A percentile compares a stretch with the other conserved stretches of the same genome.
phyloP scores from a whole-genome alignment of 257 asterid species.

The Nicotiana tomentosiformis region DNA sequence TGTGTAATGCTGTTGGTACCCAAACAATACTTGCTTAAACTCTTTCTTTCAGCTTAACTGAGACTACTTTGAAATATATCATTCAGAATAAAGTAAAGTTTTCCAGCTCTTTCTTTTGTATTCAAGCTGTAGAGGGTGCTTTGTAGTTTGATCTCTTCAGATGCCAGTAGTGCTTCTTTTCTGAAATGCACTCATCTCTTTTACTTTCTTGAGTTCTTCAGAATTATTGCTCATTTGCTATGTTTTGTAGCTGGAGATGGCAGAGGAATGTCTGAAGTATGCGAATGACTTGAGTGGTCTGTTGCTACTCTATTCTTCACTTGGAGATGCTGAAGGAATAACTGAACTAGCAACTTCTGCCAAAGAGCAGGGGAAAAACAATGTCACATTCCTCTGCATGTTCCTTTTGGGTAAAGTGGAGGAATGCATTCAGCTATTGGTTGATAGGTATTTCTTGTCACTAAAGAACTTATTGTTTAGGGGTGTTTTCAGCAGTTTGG shows the following conservation, averaged over 20 bases:
- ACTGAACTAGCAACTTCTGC: conserved; percentile 66
- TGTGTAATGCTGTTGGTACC: not conserved
- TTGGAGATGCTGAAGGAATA: conserved; percentile 83
- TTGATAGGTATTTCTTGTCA: conserved; percentile 59
- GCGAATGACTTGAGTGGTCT: conserved; percentile 96
- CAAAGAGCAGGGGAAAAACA: conserved; percentile 88
- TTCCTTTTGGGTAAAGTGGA: conserved; percentile 92
- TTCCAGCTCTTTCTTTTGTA: not conserved
- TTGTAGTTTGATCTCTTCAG: not conserved
- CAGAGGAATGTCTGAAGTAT: conserved; percentile 84
- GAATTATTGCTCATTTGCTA: not conserved
- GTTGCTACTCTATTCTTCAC: conserved; percentile 77
- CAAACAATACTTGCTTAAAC: not conserved
- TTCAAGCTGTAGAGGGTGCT: not conserved
- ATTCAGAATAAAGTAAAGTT: not conserved
- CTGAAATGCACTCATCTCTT: not conserved
- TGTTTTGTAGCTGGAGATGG: conserved; percentile 75
- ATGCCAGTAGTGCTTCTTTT: not conserved
- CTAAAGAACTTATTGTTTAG: not conserved
- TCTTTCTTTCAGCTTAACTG: not conserved
- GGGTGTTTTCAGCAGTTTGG: not conserved
- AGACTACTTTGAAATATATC: not conserved
- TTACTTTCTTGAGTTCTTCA: conserved; percentile 7
- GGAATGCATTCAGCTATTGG: conserved; percentile 89
- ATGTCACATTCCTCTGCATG: conserved; percentile 88